Percentiles rank a stretch among this genome's conserved stretches.
Conservation (phyloP, 768 basidiomycete species). For the Solioccasus polychromus region DNA sequence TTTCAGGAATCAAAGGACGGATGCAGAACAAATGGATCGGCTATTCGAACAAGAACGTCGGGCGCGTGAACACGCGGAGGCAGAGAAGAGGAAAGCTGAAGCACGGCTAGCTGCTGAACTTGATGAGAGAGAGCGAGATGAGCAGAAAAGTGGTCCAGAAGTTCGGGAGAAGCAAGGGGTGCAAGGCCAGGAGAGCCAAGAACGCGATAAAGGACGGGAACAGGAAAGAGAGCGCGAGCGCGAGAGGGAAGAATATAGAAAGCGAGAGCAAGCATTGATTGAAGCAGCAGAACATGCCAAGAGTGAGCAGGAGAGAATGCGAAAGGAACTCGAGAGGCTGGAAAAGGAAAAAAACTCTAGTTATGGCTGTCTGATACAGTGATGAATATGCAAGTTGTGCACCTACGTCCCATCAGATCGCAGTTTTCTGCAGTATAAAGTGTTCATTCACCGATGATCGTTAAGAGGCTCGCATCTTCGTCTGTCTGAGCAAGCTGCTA, state of each 20-base stretch:
- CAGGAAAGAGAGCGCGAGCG: neutral
- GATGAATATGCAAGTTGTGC: neutral
- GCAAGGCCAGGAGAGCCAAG: neutral
- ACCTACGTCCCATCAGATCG: too few species aligned
- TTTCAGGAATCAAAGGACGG: conserved; percentile 18
- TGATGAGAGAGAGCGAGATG: neutral
- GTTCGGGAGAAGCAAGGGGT: neutral
- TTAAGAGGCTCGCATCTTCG: too few species aligned
- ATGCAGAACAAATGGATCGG: conserved; percentile 15
- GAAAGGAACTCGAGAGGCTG: neutral
- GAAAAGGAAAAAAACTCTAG: conserved; percentile 6
- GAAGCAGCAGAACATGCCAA: too few species aligned
- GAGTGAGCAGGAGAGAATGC: too few species aligned
- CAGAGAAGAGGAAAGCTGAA: conserved; percentile 13
- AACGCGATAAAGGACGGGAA: neutral
- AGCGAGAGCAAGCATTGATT: neutral
- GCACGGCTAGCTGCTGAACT: conserved; percentile 19
- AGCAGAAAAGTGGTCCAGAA: too few species aligned
- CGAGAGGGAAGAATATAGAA: too few species aligned
- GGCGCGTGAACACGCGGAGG: conserved; percentile 25
- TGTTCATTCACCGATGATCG: too few species aligned
- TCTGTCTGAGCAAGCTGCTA: too few species aligned
- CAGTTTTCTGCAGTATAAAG: too few species aligned
- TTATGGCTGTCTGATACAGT: conserved; percentile 12
- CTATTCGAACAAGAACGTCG: conserved; percentile 25